phyloP scores from a whole-genome alignment of 2,329 filamentous ascomycete species.

The Grosmannia clavigera region DNA sequence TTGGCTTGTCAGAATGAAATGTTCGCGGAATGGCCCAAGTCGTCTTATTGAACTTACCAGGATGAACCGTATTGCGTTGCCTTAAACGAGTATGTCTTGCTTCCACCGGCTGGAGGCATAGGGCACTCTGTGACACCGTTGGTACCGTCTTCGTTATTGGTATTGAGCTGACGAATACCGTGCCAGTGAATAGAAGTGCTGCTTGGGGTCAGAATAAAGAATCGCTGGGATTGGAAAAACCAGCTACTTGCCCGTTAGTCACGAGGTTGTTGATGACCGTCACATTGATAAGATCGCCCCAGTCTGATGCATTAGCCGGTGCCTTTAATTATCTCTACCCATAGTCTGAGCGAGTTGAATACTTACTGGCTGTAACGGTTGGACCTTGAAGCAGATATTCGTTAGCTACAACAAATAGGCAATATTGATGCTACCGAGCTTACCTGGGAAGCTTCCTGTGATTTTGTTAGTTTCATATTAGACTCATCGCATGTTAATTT shows the following conservation, averaged over 20 bases:
- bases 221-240: not conserved
- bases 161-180: conserved; percentile 30
- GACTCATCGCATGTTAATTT: not conserved
- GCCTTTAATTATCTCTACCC: not conserved
- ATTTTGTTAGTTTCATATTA: not conserved
- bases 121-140: conserved; percentile 30
- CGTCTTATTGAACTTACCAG: not conserved
- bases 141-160: conserved; percentile 33
- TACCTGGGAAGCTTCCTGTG: conserved; percentile 5
- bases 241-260: conserved; percentile 22
- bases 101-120: conserved; percentile 22
- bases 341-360: not conserved
- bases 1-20: not conserved
- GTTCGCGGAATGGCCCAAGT: not conserved
- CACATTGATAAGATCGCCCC: conserved; percentile 41
- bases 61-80: conserved; percentile 26
- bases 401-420: not conserved
- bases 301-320: conserved; percentile 17
- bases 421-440: not conserved
- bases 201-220: not conserved
- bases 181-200: conserved; percentile 38
- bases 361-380: conserved; percentile 4
- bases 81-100: conserved; percentile 23
- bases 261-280: conserved; percentile 52
- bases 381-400: not conserved